phyloP scores from a whole-genome alignment of 1,284 basidiomycete genomes.

The Trametes sp. region DNA sequence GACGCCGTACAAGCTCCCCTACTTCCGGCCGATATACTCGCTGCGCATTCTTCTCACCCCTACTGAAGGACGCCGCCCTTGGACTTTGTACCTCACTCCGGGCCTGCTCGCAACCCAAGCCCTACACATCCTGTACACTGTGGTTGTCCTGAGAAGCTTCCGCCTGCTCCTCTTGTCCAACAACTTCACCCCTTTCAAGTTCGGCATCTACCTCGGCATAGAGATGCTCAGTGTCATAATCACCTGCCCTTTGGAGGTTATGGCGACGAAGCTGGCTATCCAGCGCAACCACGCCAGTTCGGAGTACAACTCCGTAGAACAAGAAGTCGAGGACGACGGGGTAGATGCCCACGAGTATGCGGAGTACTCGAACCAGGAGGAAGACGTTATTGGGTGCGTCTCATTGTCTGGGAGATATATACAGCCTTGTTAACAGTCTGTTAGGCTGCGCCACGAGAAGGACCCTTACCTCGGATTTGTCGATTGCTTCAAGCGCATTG shows the following conservation, averaged over 20 bases:
- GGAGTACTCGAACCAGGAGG: constrained; percentile 78
- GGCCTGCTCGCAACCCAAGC: constrained; percentile 79
- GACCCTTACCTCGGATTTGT: constrained; percentile 86
- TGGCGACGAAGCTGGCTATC: constrained; percentile 80
- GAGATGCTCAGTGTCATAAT: constrained; percentile 67
- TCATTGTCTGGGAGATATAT: too few relatives aligned
- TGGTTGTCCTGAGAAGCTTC: constrained; percentile 71
- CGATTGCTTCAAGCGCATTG: constrained; percentile 81
- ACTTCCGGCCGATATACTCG: constrained; percentile 65
- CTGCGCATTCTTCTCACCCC: constrained; percentile 82
- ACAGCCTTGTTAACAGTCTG: constrained; percentile 1
- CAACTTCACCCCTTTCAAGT: constrained; percentile 49
- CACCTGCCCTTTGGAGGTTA: constrained; percentile 85
- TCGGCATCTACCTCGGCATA: constrained; percentile 68
- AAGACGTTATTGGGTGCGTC: constrained; percentile 87
- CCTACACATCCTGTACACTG: constrained; percentile 71
- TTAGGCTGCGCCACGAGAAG: constrained; percentile 78
- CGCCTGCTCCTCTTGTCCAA: constrained; percentile 70
- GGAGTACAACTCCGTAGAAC: constrained; percentile 74
- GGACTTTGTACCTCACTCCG: constrained; percentile 85
- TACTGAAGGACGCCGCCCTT: constrained; percentile 82
- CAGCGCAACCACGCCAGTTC: constrained; percentile 83
- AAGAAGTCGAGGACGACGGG: constrained; percentile 74
- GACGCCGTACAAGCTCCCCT: constrained; percentile 84
- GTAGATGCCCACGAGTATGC: constrained; percentile 68